Percentiles rank a stretch among this genome's conserved stretches.
Evolutionary conservation across 495 filamentous ascomycete genomes (phyloP).

Genomic region (Podospora anserina): DNA sequence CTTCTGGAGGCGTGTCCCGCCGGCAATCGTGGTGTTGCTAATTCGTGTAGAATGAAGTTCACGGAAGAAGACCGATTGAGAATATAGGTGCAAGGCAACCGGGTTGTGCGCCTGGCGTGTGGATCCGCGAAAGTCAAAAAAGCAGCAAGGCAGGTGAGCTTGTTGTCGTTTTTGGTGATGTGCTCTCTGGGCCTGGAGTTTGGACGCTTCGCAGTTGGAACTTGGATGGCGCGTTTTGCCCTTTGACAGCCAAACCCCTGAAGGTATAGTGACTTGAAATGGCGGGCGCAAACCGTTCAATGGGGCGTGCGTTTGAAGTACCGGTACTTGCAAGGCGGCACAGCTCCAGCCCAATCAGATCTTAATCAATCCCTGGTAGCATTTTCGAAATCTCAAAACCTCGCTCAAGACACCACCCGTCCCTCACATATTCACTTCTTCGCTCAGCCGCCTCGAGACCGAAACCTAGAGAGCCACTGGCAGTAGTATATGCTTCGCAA

Average conservation of each 20-base stretch:
- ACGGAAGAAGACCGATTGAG: neutral
- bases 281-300: neutral
- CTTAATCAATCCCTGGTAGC: neutral
- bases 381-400: neutral
- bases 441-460: neutral
- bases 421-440: neutral
- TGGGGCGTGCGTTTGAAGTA: neutral
- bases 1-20: neutral
- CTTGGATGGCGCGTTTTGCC: conserved; percentile 3
- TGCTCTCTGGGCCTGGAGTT: neutral
- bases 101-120: conserved; percentile 1
- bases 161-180: neutral
- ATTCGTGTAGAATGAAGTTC: conserved; percentile 2
- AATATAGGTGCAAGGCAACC: neutral
- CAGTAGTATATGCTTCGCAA: conserved; percentile 25
- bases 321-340: neutral
- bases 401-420: neutral
- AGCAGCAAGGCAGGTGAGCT: neutral
- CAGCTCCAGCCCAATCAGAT: conserved; percentile 1
- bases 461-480: neutral
- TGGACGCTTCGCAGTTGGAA: neutral
- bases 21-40: neutral
- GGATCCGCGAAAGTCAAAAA: neutral
- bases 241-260: neutral
- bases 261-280: conserved; percentile 4